These are phyloP conservation scores for Leccinum longicurvipes DNA, from an alignment of 768 basidiomycete genomes.

Conservation along the genomic window DNA sequence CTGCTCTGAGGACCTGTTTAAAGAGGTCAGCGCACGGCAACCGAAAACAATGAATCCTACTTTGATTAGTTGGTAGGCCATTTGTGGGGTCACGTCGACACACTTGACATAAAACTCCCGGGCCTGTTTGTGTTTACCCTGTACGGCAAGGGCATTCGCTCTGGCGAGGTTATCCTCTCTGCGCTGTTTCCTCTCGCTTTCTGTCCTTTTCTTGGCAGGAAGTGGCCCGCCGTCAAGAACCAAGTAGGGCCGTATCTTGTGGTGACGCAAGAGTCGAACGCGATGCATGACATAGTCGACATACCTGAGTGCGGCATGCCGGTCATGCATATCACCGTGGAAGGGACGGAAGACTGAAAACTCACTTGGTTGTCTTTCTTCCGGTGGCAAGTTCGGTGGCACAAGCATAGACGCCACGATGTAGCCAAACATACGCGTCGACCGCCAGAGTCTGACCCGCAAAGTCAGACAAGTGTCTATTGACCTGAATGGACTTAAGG, in stretches of 20 bases:
- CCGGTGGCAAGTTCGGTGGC: constrained; percentile 88
- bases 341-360: constrained; percentile 6
- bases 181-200: constrained; percentile 69
- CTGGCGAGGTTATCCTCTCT: constrained; percentile 75
- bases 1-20: constrained; percentile 76
- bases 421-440: constrained; percentile 95
- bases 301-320: constrained; percentile 54
- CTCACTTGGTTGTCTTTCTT: constrained; percentile 78
- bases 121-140: constrained; percentile 79
- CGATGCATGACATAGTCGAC: constrained; percentile 96
- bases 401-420: constrained; percentile 86
- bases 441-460: constrained; percentile 83
- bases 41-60: constrained; percentile 35
- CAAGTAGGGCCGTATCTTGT: constrained; percentile 82
- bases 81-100: constrained; percentile 92
- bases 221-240: constrained; percentile 97
- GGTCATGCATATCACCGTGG: not conserved
- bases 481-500: constrained; percentile 84
- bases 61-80: constrained; percentile 98
- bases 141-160: constrained; percentile 68
- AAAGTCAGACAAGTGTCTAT: constrained; percentile 76
- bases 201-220: constrained; percentile 91
- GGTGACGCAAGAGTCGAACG: constrained; percentile 79
- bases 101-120: constrained; percentile 88
- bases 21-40: constrained; percentile 5